Conservation (phyloP, 768 basidiomycete genomes). For the Sporobolomyces pararoseus region DNA sequence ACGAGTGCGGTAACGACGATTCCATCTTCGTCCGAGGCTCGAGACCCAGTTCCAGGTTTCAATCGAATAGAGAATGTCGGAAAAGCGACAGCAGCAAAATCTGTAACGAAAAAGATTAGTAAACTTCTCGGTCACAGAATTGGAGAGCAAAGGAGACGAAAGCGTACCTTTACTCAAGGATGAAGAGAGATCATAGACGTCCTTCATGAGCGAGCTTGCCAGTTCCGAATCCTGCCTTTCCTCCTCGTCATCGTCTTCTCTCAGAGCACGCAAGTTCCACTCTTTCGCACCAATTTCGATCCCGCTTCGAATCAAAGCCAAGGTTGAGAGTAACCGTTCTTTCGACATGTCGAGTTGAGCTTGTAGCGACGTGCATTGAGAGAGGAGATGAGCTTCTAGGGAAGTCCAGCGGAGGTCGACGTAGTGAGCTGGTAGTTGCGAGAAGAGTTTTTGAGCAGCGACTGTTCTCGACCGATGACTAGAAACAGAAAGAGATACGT, state of each 20-base stretch:
- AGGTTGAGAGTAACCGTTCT: conserved; percentile 57
- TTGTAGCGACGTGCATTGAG: conserved; percentile 27
- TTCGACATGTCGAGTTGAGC: conserved; percentile 54
- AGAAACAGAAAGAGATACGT: neutral
- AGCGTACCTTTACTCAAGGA: conserved; percentile 45
- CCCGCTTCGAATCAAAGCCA: conserved; percentile 56
- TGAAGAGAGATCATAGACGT: conserved; percentile 43
- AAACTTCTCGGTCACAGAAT: no score
- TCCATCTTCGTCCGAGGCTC: conserved; percentile 34
- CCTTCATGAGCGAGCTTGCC: conserved; percentile 36
- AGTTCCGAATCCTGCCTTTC: neutral
- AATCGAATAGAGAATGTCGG: conserved; percentile 40
- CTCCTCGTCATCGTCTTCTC: conserved; percentile 20
- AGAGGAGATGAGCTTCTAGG: conserved; percentile 39
- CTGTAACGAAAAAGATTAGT: conserved; percentile 55
- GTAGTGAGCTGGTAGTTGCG: conserved; percentile 67
- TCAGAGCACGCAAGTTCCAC: conserved; percentile 57
- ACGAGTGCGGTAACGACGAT: conserved; percentile 58
- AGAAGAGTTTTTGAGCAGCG: conserved; percentile 66
- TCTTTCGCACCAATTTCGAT: conserved; percentile 42
- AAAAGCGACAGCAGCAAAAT: conserved; percentile 62
- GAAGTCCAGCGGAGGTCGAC: conserved; percentile 48
- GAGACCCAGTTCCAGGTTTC: neutral
- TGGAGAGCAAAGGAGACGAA: no score
- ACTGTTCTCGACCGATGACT: conserved; percentile 67